A percentile compares a stretch with the other conserved stretches of the same genome.
phyloP scores from a whole-genome alignment of 176 grass and related monocot species.

The Avena insularis region DNA sequence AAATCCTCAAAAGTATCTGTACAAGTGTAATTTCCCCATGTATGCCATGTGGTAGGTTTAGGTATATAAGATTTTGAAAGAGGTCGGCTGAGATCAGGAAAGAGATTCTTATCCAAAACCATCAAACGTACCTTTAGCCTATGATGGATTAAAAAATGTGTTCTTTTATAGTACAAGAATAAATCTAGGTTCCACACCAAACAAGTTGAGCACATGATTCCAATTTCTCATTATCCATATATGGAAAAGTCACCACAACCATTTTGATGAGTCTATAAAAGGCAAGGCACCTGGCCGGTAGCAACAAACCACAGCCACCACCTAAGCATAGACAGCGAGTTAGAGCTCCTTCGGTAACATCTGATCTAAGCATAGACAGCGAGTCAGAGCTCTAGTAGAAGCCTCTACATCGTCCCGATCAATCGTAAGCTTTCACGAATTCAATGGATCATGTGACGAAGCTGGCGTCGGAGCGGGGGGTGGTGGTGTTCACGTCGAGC shows the following conservation, averaged over 20 bases:
- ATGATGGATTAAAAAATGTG: not conserved
- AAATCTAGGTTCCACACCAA: not conserved
- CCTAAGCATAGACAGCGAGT: not conserved
- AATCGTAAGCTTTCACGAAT: not conserved
- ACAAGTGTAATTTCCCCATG: not conserved
- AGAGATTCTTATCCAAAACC: constrained; percentile 29
- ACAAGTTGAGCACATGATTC: not conserved
- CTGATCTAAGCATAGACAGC: not conserved
- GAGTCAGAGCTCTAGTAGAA: not conserved
- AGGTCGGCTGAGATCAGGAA: not conserved
- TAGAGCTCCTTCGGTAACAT: not conserved
- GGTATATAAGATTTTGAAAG: not conserved
- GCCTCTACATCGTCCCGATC: constrained; percentile 28
- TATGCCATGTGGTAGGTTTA: not conserved
- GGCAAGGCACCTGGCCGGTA: not conserved
- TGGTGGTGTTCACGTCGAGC: constrained; percentile 72
- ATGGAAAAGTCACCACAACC: not conserved
- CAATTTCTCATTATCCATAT: not conserved
- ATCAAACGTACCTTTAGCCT: not conserved
- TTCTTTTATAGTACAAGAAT: not conserved
- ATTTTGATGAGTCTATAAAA: constrained; percentile 22
- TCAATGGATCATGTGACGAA: constrained; percentile 67
- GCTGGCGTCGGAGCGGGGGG: constrained; percentile 65
- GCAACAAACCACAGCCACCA: constrained; percentile 20
- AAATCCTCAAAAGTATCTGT: constrained; percentile 3